Evolutionary conservation across 805 yeast genomes (phyloP).

Genomic region (Ogataea corticis): DNA sequence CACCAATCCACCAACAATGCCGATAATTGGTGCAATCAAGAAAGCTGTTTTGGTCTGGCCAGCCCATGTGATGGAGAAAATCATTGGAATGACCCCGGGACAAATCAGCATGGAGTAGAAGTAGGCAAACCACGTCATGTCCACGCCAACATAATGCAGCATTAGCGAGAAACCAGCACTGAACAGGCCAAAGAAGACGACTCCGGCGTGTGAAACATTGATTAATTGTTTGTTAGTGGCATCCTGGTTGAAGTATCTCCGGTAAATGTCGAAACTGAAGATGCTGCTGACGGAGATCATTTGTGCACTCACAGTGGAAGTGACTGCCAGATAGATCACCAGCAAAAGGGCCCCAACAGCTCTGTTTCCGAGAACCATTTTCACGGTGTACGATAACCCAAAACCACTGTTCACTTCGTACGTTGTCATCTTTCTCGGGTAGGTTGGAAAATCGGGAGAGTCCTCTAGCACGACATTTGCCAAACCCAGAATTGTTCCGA

Average conservation of each 20-base stretch:
- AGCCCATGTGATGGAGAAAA: constrained; percentile 36
- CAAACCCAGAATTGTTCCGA: constrained; percentile 39
- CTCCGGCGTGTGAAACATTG: constrained; percentile 43
- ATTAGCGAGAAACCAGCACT: constrained; percentile 41
- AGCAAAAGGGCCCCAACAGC: constrained; percentile 37
- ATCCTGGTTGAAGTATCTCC: constrained; percentile 41
- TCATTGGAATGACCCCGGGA: constrained; percentile 41
- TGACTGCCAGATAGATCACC: constrained; percentile 40
- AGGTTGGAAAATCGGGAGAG: constrained; percentile 33
- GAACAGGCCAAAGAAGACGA: constrained; percentile 39
- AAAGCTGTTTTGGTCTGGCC: constrained; percentile 33
- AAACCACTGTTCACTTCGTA: constrained; percentile 35
- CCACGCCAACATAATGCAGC: constrained; percentile 36
- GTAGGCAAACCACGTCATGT: constrained; percentile 40
- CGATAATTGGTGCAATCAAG: constrained; percentile 35
- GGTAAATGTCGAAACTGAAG: constrained; percentile 47
- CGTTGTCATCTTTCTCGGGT: constrained; percentile 34
- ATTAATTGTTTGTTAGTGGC: constrained; percentile 46
- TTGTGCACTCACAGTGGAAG: constrained; percentile 44
- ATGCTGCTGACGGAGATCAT: constrained; percentile 42
- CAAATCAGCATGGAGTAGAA: constrained; percentile 39
- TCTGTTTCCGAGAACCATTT: constrained; percentile 35
- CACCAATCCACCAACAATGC: constrained; percentile 32
- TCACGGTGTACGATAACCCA: constrained; percentile 34
- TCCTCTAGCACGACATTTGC: constrained; percentile 34